These are phyloP conservation scores for Rhodosporidiobolus odoratus DNA, from an alignment of 768 basidiomycete genomes.

Conservation along the genomic window DNA sequence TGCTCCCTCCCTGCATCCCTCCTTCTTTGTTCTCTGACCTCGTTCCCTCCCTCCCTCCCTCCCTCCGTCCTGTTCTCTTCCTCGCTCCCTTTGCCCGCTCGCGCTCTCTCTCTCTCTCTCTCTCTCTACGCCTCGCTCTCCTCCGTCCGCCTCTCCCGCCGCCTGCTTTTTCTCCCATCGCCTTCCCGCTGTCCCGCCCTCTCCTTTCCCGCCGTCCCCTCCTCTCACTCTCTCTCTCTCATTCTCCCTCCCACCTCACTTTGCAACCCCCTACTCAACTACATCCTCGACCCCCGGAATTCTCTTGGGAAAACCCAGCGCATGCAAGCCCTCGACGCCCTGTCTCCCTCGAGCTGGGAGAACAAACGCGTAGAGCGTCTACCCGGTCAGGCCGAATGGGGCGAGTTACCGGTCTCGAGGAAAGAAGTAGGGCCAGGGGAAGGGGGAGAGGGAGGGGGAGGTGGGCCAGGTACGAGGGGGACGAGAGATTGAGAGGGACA, in stretches of 20 bases:
- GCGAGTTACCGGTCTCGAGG: constrained; percentile 59
- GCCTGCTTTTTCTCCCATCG: not conserved
- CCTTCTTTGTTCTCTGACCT: not conserved
- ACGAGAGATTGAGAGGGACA: too few relatives aligned
- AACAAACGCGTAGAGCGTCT: constrained; percentile 76
- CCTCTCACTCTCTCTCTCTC: not conserved
- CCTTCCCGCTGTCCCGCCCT: constrained; percentile 1
- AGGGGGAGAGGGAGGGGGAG: too few relatives aligned
- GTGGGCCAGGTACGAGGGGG: too few relatives aligned
- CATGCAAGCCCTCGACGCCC: constrained; percentile 56
- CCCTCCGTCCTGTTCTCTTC: constrained; percentile 2
- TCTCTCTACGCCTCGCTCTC: not conserved
- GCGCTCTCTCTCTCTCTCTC: not conserved
- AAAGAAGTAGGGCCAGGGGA: too few relatives aligned
- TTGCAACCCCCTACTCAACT: too few relatives aligned
- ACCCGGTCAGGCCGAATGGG: constrained; percentile 88
- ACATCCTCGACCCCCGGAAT: not conserved
- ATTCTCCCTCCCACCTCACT: constrained; percentile 2
- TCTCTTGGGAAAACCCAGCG: too few relatives aligned
- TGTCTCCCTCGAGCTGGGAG: constrained; percentile 59
- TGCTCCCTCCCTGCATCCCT: not conserved
- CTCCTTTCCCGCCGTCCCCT: not conserved
- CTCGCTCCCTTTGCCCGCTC: not conserved
- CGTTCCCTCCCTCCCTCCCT: not conserved
- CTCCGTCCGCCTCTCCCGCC: not conserved